Base-by-base conservation (phyloP, 2,329 filamentous ascomycete species). In the Cadophora malorum region DNA sequence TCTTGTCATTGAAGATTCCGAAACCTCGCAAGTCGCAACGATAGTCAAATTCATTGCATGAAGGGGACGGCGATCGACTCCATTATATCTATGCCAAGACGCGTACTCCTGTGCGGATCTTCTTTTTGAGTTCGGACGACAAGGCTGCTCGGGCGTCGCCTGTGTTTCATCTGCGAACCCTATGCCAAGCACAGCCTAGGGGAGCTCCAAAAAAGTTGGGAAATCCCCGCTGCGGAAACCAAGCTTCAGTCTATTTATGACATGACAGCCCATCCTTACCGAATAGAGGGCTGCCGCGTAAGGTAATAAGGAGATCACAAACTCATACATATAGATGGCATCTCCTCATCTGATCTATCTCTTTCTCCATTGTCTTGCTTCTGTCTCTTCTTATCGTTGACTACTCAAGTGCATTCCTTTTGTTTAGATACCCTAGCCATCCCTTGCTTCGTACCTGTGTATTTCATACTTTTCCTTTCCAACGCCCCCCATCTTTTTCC, bases 111-210 rank as follows among this genome's bases (percentile, higher is more conserved):
- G 1, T 49, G 19, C 19, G 45, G 50, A 53, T 53, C 50, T 31
- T 16, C 50, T 4, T 10, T 53, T 31, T 31, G 12, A 53, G 50
- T 31, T 53, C 50, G 50, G 50, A 31, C 50, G 50, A 49, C 45
- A 21, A 49, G 14, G 49, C 25, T 25, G 49, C 19, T 25, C 19
- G 14, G 53, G 28, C 53, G 10, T 58, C 33, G 55, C 19, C 31
- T 35, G 19, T 33, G 55, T 58, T 58, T 58, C 55, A 58, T 38
- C 31, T 23, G 9, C 33, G 28, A 58, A 41, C 19, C 38, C 55
- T 58, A 58, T 38, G 31, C 55, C 55, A 38, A 58, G 55, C 28
- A 21, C 55, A 58, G 55, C 55, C 31, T 58, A 58, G 55, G 31
- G 28, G 5, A 10, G 16, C 23, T 19, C 53, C 53, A 28, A 56